phyloP scores from a whole-genome alignment of 108 stramenopile species.

The Pinguiococcus pyrenoidosus region DNA sequence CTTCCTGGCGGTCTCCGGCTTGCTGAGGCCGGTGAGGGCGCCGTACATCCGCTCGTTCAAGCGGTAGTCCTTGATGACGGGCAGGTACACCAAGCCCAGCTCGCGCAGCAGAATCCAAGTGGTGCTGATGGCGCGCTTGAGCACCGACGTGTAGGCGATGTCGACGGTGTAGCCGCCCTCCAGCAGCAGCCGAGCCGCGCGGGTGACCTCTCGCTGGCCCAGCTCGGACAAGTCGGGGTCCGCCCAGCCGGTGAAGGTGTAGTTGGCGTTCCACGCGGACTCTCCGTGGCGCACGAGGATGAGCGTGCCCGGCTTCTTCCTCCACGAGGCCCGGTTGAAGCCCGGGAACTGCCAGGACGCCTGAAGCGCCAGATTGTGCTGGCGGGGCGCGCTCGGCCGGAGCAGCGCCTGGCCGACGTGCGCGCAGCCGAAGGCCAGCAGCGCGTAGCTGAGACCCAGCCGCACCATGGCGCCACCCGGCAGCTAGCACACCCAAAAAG shows the following conservation, averaged over 20 bases:
- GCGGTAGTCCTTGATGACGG: conserved; percentile 71
- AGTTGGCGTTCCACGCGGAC: background rate
- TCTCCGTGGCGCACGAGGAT: background rate
- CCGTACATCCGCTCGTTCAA: conserved; percentile 90
- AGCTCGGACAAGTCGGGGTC: conserved; percentile 30
- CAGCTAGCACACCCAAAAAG: too few species aligned
- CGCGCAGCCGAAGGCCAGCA: too few species aligned
- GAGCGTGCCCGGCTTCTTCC: background rate
- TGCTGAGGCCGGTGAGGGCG: conserved; percentile 67
- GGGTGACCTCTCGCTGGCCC: conserved; percentile 15
- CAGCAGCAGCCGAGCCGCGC: conserved; percentile 42
- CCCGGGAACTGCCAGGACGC: too few species aligned
- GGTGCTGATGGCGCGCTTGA: conserved; percentile 79
- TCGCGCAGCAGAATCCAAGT: conserved; percentile 69
- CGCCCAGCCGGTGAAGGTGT: conserved; percentile 26
- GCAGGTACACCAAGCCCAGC: conserved; percentile 68
- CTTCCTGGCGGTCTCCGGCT: conserved; percentile 59
- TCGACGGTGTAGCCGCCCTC: conserved; percentile 74
- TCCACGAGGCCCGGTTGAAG: background rate
- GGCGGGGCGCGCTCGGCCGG: too few species aligned
- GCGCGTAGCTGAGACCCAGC: too few species aligned
- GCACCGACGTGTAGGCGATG: conserved; percentile 65
- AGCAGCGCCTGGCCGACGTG: too few species aligned
- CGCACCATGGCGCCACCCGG: too few species aligned
- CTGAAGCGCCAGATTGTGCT: too few species aligned